Percentiles rank a stretch among this genome's conserved stretches.
Evolutionary conservation across 306 rosid species (phyloP).

Genomic region (Quercus agrifolia): DNA sequence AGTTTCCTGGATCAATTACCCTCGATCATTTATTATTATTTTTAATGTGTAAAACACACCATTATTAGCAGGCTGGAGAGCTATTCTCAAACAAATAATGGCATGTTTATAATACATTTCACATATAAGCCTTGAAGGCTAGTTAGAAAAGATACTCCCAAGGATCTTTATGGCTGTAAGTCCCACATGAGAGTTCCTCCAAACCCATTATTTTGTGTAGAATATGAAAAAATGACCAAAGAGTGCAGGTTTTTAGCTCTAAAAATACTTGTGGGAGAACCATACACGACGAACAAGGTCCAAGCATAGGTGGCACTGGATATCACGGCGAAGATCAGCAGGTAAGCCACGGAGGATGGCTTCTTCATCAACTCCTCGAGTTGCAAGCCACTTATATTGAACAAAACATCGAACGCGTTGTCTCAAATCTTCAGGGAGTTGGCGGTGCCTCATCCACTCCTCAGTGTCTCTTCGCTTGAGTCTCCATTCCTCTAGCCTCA

Average conservation of each 20-base stretch:
- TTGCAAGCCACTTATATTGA: conserved; percentile 94
- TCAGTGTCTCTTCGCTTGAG: conserved; percentile 92
- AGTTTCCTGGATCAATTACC: background rate
- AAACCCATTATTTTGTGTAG: background rate
- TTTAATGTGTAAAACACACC: too few species aligned
- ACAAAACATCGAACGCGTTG: conserved; percentile 75
- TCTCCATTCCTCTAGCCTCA: conserved; percentile 99
- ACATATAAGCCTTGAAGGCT: conserved; percentile 5
- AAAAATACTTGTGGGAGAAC: conserved; percentile 20
- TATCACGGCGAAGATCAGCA: conserved; percentile 95
- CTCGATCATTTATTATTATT: background rate
- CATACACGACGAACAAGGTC: conserved; percentile 95
- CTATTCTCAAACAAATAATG: background rate
- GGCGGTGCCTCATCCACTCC: conserved; percentile 99
- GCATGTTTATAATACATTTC: background rate
- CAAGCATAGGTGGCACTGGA: conserved; percentile 87
- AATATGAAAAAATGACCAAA: conserved; percentile 1
- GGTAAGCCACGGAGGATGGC: conserved; percentile 78
- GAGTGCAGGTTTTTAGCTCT: conserved; percentile 3
- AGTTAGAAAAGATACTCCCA: background rate
- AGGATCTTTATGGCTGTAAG: background rate
- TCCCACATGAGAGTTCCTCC: background rate
- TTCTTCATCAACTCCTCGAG: conserved; percentile 96
- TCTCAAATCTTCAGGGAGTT: conserved; percentile 91
- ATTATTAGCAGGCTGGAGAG: background rate